Evolutionary conservation across 2,329 filamentous ascomycete species (phyloP).

Genomic region (Alternaria solani): DNA sequence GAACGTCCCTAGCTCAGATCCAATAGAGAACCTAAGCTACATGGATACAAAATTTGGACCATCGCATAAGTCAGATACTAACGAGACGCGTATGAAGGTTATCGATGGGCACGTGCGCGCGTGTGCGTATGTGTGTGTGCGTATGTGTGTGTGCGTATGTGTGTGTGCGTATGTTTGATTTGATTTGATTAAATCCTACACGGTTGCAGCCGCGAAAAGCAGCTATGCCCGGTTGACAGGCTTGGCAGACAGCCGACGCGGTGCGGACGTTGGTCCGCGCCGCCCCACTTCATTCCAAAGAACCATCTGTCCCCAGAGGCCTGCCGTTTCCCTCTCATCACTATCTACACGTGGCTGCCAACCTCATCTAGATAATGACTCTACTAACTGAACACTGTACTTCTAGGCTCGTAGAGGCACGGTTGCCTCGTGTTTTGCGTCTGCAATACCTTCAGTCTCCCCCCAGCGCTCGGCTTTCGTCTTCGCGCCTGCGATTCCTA

Average conservation of each 20-base stretch:
- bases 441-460: constrained; percentile 23
- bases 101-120: no score
- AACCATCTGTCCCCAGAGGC: constrained; percentile 16
- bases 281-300: constrained; percentile 15
- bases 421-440: constrained; percentile 8
- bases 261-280: constrained; percentile 20
- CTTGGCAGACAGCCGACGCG: constrained; percentile 22
- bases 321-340: constrained; percentile 9
- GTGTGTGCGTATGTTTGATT: no score
- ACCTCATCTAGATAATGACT: neutral
- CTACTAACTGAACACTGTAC: neutral
- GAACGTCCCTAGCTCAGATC: no score
- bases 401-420: constrained; percentile 9
- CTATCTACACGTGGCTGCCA: neutral
- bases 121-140: no score
- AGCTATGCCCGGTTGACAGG: constrained; percentile 18
- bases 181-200: constrained; percentile 15
- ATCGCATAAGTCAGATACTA: no score
- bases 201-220: constrained; percentile 20
- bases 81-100: no score
- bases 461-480: constrained; percentile 12
- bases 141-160: no score
- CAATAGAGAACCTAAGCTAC: no score
- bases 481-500: constrained; percentile 18
- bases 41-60: no score